Evolutionary conservation across 352 stramenopile species (phyloP).

Genomic region (Globisporangium abappressorium): DNA sequence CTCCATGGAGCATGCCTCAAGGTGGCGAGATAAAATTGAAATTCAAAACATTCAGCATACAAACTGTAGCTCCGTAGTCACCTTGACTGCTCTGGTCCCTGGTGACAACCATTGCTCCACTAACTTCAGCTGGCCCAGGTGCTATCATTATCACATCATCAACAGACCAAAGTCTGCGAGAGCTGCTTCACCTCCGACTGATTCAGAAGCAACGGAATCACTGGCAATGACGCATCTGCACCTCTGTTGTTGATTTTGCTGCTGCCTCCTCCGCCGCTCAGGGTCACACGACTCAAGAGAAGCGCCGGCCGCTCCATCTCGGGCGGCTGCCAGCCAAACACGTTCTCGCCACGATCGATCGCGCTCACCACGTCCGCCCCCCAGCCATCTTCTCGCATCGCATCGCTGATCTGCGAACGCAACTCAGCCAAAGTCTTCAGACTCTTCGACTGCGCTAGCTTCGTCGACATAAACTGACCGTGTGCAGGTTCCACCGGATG

Average conservation of each 20-base stretch:
- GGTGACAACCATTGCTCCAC: neutral
- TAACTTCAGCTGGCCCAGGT: neutral
- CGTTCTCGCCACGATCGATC: constrained; percentile 55
- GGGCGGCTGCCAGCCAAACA: constrained; percentile 73
- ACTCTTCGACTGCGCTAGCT: constrained; percentile 45
- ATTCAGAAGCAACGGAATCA: constrained; percentile 46
- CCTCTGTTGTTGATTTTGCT: constrained; percentile 2
- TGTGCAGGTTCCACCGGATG: constrained; percentile 25
- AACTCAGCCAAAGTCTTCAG: constrained; percentile 39
- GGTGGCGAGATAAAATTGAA: neutral
- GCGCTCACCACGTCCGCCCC: constrained; percentile 52
- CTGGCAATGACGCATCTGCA: neutral
- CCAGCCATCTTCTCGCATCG: constrained; percentile 53
- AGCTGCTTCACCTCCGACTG: constrained; percentile 43
- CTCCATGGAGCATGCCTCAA: too few species aligned
- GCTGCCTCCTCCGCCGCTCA: constrained; percentile 16
- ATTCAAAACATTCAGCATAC: neutral
- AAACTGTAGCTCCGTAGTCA: neutral
- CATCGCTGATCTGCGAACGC: constrained; percentile 37
- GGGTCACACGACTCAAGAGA: constrained; percentile 56
- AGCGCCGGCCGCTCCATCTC: constrained; percentile 70
- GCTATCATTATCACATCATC: constrained; percentile 20
- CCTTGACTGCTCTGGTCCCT: neutral
- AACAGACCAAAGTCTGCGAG: constrained; percentile 43
- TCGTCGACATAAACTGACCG: constrained; percentile 45